Conservation (phyloP, 345 rosid genomes). For the Gossypium anomalum region DNA sequence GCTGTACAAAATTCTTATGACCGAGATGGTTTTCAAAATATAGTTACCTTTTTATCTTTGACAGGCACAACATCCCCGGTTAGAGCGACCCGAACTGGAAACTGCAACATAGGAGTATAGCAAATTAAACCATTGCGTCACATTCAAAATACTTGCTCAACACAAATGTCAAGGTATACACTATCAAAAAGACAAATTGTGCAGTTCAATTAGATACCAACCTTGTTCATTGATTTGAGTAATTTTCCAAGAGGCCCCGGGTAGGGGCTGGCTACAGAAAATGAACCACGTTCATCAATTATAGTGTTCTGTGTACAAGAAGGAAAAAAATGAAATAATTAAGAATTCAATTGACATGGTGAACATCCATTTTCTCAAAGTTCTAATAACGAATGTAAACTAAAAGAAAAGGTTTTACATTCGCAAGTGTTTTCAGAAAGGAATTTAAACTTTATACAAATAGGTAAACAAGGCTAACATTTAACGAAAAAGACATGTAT, state of each 20-base stretch:
- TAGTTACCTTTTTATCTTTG: slow-evolving; percentile 55
- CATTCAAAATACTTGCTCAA: background rate
- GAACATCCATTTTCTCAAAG: slow-evolving; percentile 3
- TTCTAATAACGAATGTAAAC: slow-evolving; percentile 8
- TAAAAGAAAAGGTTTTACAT: background rate
- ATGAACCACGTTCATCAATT: slow-evolving; percentile 78
- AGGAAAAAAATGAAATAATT: background rate
- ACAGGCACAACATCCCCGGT: slow-evolving; percentile 72
- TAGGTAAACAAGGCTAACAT: no score
- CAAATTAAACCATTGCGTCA: slow-evolving; percentile 12
- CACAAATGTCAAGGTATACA: background rate
- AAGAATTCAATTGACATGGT: background rate
- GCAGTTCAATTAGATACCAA: slow-evolving; percentile 27
- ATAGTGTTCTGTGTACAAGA: slow-evolving; percentile 53
- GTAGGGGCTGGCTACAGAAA: slow-evolving; percentile 61
- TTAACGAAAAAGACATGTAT: background rate
- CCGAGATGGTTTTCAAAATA: background rate
- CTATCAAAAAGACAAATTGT: background rate
- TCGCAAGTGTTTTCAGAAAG: background rate
- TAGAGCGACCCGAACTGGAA: slow-evolving; percentile 70
- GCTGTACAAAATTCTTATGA: background rate
- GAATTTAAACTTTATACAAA: background rate
- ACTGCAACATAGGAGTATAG: slow-evolving; percentile 40
- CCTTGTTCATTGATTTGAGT: slow-evolving; percentile 56
- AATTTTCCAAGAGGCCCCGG: slow-evolving; percentile 64